These are phyloP conservation scores for Fusarium floridanum DNA, from an alignment of 2,329 filamentous ascomycete species.

Conservation along the genomic window DNA sequence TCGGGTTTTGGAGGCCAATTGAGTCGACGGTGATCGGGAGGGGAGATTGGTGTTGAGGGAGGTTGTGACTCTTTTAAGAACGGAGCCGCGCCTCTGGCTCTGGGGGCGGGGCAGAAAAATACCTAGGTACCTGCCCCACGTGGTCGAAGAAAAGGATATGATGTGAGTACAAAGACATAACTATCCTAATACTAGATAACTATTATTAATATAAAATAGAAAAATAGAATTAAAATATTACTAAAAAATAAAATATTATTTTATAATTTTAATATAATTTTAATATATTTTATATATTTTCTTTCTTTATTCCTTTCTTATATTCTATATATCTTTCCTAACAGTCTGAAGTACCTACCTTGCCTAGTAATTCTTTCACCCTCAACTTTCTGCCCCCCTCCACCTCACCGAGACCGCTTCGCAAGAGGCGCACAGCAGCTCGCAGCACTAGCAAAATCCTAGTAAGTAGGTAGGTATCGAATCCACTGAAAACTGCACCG, in stretches of 20 bases:
- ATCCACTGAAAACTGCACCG: constrained; percentile 2
- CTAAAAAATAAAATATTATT: no score
- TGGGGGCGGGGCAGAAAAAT: constrained; percentile 37
- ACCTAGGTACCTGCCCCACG: background rate
- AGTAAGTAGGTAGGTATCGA: constrained; percentile 8
- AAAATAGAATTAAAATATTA: no score
- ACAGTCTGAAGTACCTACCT: no score
- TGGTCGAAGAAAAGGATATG: no score
- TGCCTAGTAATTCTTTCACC: background rate
- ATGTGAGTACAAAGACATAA: no score
- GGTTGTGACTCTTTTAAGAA: constrained; percentile 23
- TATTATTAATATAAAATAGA: no score
- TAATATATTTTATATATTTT: no score
- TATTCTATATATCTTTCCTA: no score
- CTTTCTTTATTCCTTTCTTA: no score
- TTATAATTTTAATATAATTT: no score
- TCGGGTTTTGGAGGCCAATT: constrained; percentile 39
- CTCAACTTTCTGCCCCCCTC: background rate
- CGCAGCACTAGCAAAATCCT: background rate
- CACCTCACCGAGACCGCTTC: background rate
- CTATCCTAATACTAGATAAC: no score
- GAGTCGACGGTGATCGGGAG: constrained; percentile 28
- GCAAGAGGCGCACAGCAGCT: background rate
- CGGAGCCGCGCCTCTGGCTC: constrained; percentile 13
- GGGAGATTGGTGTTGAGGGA: constrained; percentile 7